Evolutionary conservation across 1,139 yeast species (phyloP).

Genomic region (Wickerhamomyces sp.): DNA sequence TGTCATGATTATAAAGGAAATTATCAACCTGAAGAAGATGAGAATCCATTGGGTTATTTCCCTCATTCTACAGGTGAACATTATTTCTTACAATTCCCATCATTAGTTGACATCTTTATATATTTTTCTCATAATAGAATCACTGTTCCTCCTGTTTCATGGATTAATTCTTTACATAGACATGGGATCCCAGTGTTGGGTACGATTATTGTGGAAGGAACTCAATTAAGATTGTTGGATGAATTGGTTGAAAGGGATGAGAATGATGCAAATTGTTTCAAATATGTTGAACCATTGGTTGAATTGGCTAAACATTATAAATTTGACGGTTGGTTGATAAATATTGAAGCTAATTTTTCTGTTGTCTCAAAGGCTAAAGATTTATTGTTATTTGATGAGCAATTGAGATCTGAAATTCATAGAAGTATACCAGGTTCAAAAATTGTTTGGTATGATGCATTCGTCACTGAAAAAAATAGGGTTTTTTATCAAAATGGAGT

Average conservation of each 20-base stretch:
- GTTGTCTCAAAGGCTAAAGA: constrained; percentile 12
- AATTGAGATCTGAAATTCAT: constrained; percentile 26
- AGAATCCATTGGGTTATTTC: constrained; percentile 30
- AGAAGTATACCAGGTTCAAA: constrained; percentile 17
- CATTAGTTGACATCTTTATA: constrained; percentile 31
- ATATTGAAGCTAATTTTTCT: constrained; percentile 31
- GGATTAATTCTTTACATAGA: constrained; percentile 34
- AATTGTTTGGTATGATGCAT: constrained; percentile 37
- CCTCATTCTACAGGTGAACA: constrained; percentile 30
- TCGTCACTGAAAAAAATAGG: constrained; percentile 25
- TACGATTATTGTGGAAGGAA: constrained; percentile 33
- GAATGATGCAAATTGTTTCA: constrained; percentile 20
- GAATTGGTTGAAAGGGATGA: constrained; percentile 20
- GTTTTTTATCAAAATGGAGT: constrained; percentile 34
- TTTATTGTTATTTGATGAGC: constrained; percentile 26
- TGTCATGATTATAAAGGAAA: constrained; percentile 36
- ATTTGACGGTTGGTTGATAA: constrained; percentile 36
- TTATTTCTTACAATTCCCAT: constrained; percentile 33
- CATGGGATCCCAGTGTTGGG: constrained; percentile 33
- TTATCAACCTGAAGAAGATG: constrained; percentile 30
- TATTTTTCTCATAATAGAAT: constrained; percentile 35
- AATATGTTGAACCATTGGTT: constrained; percentile 24
- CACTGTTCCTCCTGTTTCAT: constrained; percentile 33
- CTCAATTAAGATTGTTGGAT: constrained; percentile 25
- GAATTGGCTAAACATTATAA: constrained; percentile 25